These are phyloP conservation scores for Cadophora luteo-olivacea DNA, from an alignment of 2,329 filamentous ascomycete genomes.

Conservation along the genomic window DNA sequence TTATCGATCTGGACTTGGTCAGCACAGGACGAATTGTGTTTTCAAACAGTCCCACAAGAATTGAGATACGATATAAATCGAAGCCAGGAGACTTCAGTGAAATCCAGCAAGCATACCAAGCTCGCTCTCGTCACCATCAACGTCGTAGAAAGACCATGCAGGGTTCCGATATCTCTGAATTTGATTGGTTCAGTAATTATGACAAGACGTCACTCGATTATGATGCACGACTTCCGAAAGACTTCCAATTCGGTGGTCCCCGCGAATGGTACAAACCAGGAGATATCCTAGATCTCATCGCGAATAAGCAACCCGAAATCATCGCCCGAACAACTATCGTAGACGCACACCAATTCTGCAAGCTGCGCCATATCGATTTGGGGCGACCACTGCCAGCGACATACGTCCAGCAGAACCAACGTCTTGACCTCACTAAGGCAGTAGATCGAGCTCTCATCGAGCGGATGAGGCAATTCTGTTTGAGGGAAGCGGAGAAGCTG, in stretches of 20 bases:
- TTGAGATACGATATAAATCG: constrained; percentile 14
- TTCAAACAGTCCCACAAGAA: neutral
- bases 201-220: neutral
- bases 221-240: neutral
- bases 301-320: constrained; percentile 9
- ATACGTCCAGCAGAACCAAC: constrained; percentile 4
- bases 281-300: constrained; percentile 12
- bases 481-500: constrained; percentile 8
- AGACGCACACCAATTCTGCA: constrained; percentile 1
- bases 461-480: constrained; percentile 15
- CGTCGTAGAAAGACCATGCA: neutral
- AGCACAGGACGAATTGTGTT: neutral
- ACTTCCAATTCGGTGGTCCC: constrained; percentile 8
- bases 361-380: neutral
- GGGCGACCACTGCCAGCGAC: neutral
- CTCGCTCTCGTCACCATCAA: neutral
- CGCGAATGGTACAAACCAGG: constrained; percentile 1
- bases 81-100: neutral
- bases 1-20: neutral
- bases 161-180: neutral
- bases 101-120: neutral
- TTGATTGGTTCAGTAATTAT: constrained; percentile 1
- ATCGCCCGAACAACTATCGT: neutral
- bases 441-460: constrained; percentile 17
- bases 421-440: neutral